A percentile compares a stretch with the other conserved stretches of the same genome.
phyloP scores from a whole-genome alignment of 352 stramenopile species.

The Globisporangium nunn region DNA sequence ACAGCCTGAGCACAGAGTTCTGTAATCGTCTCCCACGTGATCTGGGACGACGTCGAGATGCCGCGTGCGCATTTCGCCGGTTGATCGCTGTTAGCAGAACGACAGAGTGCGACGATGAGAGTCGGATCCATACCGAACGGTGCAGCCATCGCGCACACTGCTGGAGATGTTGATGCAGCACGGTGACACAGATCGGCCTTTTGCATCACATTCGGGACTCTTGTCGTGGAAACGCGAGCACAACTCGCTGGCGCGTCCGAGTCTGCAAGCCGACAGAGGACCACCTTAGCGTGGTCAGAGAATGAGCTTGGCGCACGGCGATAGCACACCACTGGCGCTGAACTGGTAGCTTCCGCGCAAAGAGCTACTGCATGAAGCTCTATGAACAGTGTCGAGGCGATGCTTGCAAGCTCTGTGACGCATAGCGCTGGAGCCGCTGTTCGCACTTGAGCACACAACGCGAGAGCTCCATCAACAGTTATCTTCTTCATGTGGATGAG shows the following conservation, averaged over 20 bases:
- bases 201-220: slow-evolving; percentile 9
- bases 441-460: slow-evolving; percentile 17
- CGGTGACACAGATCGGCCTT: slow-evolving; percentile 28
- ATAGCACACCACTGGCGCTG: slow-evolving; percentile 32
- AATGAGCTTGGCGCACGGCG: slow-evolving; percentile 22
- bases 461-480: slow-evolving; percentile 15
- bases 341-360: slow-evolving; percentile 19
- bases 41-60: slow-evolving; percentile 15
- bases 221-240: slow-evolving; percentile 16
- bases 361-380: slow-evolving; percentile 11
- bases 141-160: slow-evolving; percentile 24
- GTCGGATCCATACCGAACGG: slow-evolving; percentile 33
- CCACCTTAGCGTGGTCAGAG: slow-evolving; percentile 25
- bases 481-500: slow-evolving; percentile 22
- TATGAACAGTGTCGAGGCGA: slow-evolving; percentile 1
- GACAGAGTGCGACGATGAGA: slow-evolving; percentile 34
- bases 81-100: slow-evolving; percentile 15
- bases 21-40: slow-evolving; percentile 25
- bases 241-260: slow-evolving; percentile 30
- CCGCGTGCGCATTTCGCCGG: slow-evolving; percentile 34
- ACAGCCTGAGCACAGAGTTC: slow-evolving; percentile 24
- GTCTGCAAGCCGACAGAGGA: slow-evolving; percentile 29
- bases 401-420: slow-evolving; percentile 5
- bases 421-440: slow-evolving; percentile 13
- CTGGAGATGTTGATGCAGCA: slow-evolving; percentile 21